Percentiles rank a stretch among this genome's conserved stretches.
Evolutionary conservation across 2,329 filamentous ascomycete genomes (phyloP).

Genomic region (Cladosporium sphaerospermum): DNA sequence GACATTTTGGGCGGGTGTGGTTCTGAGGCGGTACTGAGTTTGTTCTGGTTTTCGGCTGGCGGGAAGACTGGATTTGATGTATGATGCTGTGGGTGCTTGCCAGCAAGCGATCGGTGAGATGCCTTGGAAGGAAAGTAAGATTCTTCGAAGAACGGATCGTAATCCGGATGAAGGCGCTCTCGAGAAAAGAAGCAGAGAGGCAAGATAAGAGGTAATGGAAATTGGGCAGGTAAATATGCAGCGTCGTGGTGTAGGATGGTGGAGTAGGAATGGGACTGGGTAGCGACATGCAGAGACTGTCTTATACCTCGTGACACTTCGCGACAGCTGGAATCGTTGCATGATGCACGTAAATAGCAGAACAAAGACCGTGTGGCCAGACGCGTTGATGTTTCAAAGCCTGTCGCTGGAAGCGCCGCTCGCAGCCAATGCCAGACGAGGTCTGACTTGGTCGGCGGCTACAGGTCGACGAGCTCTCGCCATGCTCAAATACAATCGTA

Average conservation of each 20-base stretch:
- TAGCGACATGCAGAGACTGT: neutral
- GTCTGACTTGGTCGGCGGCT: slow-evolving; percentile 7
- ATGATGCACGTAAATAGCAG: slow-evolving; percentile 6
- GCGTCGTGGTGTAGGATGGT: neutral
- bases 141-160: neutral
- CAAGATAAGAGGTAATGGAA: neutral
- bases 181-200: neutral
- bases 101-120: slow-evolving; percentile 19
- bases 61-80: slow-evolving; percentile 7
- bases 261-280: neutral
- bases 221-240: neutral
- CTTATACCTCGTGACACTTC: slow-evolving; percentile 1
- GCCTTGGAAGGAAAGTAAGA: neutral
- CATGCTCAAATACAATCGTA: neutral
- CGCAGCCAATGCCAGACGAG: neutral
- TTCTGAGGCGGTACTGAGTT: slow-evolving; percentile 7
- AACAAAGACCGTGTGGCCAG: neutral
- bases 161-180: neutral
- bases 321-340: neutral
- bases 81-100: slow-evolving; percentile 17
- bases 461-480: neutral
- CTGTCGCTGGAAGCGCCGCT: slow-evolving; percentile 6
- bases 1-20: slow-evolving; percentile 34
- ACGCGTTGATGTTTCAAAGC: neutral
- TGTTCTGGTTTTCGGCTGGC: neutral